Base-by-base conservation (phyloP, 495 filamentous ascomycete genomes). In the Hypoxylon trugodes region DNA sequence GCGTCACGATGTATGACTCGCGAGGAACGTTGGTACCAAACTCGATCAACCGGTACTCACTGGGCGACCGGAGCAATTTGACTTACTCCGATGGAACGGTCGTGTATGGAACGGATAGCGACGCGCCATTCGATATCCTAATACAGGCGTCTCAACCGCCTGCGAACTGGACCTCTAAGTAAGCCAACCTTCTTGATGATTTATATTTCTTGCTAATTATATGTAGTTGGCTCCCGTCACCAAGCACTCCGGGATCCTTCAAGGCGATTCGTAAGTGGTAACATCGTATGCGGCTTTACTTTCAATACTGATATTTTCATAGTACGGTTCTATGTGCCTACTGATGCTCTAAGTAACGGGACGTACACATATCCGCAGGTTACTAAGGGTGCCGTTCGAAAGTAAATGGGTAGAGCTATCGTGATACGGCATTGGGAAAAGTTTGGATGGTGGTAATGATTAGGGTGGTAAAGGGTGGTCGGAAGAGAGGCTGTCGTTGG, bases 131-230 rank as follows among this genome's bases (percentile, higher is more conserved):
- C 47, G 32, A 71, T 50, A 63, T 75, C 25, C 52, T 75, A 35
- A 15, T 75, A 12, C 72, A 75, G 50, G 45, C 69, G 16, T 55
- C 68, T 10, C 55, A 74, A 48, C 74, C 74, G 5, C 69, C 71
- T n/a, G 46, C 33, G 26, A 73, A 77, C 37, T 74, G 73, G 71
- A 74, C 72, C 21, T 63, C 52, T 28, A 74, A 71, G 37, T 75
- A 56, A 63, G 60, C n/a, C n/a, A n/a, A n/a, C n/a, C n/a, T n/a
- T n/a, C n/a, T n/a, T n/a, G n/a, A n/a, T n/a, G n/a, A n/a, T n/a
- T n/a, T n/a, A n/a, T n/a, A n/a, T n/a, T n/a, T n/a, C n/a, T n/a
- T n/a, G n/a, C n/a, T n/a, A n/a, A n/a, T n/a, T n/a, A n/a, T n/a
- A n/a, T n/a, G n/a, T n/a, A n/a, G n/a, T n/a, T n/a, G n/a, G n/a